Percentiles rank a stretch among this genome's conserved stretches.
Conservation (phyloP, 371 early-diverging fungal species). For the Cokeromyces recurvatus region DNA sequence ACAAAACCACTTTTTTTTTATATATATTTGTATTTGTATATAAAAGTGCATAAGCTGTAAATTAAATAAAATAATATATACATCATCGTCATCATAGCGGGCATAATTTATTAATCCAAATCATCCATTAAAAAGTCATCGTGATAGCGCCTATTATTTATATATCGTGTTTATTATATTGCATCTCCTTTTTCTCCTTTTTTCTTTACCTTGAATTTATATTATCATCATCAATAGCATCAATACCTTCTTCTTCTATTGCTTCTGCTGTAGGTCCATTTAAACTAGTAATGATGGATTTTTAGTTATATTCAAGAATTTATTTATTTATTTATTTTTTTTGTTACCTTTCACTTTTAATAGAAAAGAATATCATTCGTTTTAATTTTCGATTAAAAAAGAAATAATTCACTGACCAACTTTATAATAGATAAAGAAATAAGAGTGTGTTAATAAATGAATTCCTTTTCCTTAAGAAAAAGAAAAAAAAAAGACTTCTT, state of each 20-base stretch:
- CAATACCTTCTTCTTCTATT: constrained; percentile 13
- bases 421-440: constrained; percentile 14
- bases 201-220: constrained; percentile 9
- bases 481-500: constrained; percentile 1
- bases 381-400: constrained; percentile 89
- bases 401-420: constrained; percentile 93
- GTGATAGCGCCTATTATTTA: constrained; percentile 21
- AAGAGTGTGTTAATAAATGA: not conserved
- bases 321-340: not conserved
- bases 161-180: not conserved
- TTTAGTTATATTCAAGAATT: not conserved
- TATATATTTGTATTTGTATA: too few species aligned
- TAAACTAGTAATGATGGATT: constrained; percentile 15
- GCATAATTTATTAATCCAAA: constrained; percentile 38
- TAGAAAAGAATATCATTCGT: constrained; percentile 85
- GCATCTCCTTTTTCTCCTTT: not conserved
- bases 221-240: constrained; percentile 20
- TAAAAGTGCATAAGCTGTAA: too few species aligned
- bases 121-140: constrained; percentile 41
- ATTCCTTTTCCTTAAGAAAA: too few species aligned
- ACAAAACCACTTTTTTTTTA: too few species aligned
- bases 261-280: constrained; percentile 34
- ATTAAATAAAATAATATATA: too few species aligned
- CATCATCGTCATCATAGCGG: too few species aligned
- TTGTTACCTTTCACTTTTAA: constrained; percentile 77